Evolutionary conservation across 192 early-diverging fungal genomes (phyloP), one percentile per base, ranked within the genome.

Genomic region (Backusella psychrophila): DNA sequence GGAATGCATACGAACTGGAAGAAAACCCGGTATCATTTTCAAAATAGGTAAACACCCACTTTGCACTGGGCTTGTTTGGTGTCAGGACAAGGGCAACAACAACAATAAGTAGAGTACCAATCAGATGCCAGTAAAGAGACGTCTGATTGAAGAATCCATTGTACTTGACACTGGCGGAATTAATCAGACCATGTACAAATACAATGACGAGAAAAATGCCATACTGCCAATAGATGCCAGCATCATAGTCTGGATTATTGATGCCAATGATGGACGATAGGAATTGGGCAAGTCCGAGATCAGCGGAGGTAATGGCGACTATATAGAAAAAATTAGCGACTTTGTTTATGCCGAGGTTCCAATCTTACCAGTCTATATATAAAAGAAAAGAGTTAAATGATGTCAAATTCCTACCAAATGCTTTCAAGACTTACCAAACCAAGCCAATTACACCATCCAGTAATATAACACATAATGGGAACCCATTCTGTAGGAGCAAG

Each of bases 391-490:
- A 72, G 3, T n/a, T 72, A 1, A 31, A 33, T 29, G 11, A 52
- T 44, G 6, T 44, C 21, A 31, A 15, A 41, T 69, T 36, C 19
- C 6, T 29, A 29, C 29, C 6, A 34, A 39, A 11, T 7, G 41
- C 26, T 26, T 6, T n/a, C 11, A 6, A 19, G 1, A 33, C 71
- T 74, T 74, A 74, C 65, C 65, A 88, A 77, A 26, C 87, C 87
- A 46, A 88, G 75, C 87, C 87, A 88, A 68, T 88, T 88, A 72
- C 81, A 85, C 69, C 84, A 89, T 6, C 88, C 88, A 1, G 87
- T 87, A n/a, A 89, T 38, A 85, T 85, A 89, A 12, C 83, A 85
- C 15, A 82, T 79, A 31, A 89, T 73, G 8, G 88, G 88, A 0
- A 82, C 86, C 83, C 84, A 87, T 46, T 81, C 78, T 8, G 81